These are phyloP conservation scores for Firmiana major DNA, from an alignment of 345 rosid genomes.

Conservation along the genomic window DNA sequence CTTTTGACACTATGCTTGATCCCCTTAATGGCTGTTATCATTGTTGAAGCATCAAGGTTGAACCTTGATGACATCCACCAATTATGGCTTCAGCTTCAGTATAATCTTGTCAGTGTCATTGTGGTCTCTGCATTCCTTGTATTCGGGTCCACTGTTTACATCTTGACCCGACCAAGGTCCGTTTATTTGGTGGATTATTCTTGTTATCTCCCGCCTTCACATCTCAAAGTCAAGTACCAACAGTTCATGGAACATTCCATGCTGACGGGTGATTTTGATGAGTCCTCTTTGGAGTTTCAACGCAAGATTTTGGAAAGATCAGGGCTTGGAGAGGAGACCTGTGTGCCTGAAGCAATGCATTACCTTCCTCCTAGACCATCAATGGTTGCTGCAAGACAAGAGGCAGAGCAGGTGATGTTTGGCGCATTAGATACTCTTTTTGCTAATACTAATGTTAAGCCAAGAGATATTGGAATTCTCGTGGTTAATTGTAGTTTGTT, in stretches of 20 bases:
- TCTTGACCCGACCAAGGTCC: conserved; percentile 88
- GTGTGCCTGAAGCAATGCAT: conserved; percentile 76
- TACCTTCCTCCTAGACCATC: conserved; percentile 72
- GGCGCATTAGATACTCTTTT: conserved; percentile 75
- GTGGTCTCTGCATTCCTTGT: conserved; percentile 60
- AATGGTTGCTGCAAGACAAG: conserved; percentile 80
- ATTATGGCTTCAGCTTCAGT: conserved; percentile 77
- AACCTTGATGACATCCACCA: conserved; percentile 61
- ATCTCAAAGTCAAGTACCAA: conserved; percentile 44
- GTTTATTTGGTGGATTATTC: conserved; percentile 70
- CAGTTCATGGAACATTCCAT: conserved; percentile 78
- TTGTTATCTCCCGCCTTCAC: conserved; percentile 67
- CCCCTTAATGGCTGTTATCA: conserved; percentile 60
- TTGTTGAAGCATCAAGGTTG: conserved; percentile 54
- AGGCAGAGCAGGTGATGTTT: conserved; percentile 92
- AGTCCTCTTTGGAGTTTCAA: conserved; percentile 82
- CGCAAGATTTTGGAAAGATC: conserved; percentile 76
- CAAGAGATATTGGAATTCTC: conserved; percentile 78
- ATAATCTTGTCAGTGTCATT: conserved; percentile 74
- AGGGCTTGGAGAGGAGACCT: conserved; percentile 91
- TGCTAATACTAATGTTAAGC: conserved; percentile 59
- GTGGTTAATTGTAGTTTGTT: conserved; percentile 92
- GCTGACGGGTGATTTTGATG: conserved; percentile 73
- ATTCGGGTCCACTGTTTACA: conserved; percentile 67
- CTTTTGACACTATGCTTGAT: conserved; percentile 67